Base-by-base conservation (phyloP, 2,329 filamentous ascomycete genomes). In the Penicillium polonicum region DNA sequence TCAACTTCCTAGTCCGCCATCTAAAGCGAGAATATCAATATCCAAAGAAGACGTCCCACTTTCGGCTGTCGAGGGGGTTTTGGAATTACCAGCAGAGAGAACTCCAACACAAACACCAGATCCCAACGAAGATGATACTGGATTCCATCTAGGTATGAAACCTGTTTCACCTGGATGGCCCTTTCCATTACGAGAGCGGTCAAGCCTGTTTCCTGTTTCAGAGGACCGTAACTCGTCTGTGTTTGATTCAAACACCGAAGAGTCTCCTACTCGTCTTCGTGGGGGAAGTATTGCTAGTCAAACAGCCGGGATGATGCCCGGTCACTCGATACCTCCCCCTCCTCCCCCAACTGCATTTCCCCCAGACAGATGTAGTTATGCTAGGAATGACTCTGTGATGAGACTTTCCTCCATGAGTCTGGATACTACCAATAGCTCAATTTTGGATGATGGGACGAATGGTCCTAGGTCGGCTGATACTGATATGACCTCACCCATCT, bases 401-500 rank as follows among this genome's bases (percentile, higher is more conserved):
- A 67, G 73, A 3, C 63, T 73, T 39, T 76, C 74, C 13, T 73
- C 71, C 1, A 60, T 74, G 58, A 76, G 73, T 50, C 56, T 75
- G 1, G 73, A 74, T 50, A 76, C 72, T 2, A 73, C 71, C 4
- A 72, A 74, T 57, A 76, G 72, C 53, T 75, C 73, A 2, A 75
- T 75, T 39, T 54, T 75, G 27, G 72, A 75, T 10, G 73, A 73
- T 31, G 66, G 67, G 41, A 59, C 61, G 50, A 65, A 66, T 38
- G 64, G 64, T 25, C 68, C 68, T 6, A 58, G 61, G n/a, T 70
- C 67, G 2, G 58, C 62, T 7, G 71, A 74, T 10, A 65, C 65
- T 25, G 67, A 70, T 6, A 57, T 72, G 19, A 66, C 63, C 39
- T 73, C 72, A 1, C 72, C 72, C 13, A 65, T 60, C 12, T 63